Conservation (phyloP, 176 grass and related monocot genomes). For the Ananas comosus region DNA sequence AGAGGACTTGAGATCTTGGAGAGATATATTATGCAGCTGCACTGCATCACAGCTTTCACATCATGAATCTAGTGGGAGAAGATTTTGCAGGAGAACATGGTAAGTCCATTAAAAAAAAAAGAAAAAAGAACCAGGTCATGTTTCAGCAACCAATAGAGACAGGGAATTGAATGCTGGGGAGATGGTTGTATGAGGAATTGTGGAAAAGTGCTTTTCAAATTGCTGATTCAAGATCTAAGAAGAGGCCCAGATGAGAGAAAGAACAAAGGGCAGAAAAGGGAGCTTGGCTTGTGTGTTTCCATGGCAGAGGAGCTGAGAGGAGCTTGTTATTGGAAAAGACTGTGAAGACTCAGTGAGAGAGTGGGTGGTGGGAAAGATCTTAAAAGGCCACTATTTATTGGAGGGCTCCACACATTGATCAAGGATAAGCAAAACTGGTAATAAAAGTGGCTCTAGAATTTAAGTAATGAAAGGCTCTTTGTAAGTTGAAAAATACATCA, state of each 20-base stretch:
- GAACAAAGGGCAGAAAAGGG: no score
- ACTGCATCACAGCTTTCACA: no score
- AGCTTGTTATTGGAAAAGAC: background rate
- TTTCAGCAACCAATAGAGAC: background rate
- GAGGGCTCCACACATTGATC: no score
- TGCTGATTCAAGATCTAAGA: background rate
- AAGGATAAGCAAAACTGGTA: no score
- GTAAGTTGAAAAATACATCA: no score
- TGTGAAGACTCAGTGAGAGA: background rate
- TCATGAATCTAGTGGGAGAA: background rate
- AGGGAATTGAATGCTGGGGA: background rate
- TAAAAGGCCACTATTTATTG: no score
- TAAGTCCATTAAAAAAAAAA: background rate
- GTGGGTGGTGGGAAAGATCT: background rate
- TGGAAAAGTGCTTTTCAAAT: background rate
- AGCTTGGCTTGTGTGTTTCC: background rate
- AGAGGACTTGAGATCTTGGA: background rate
- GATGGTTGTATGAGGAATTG: background rate
- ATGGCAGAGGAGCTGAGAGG: background rate
- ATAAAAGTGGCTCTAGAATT: no score
- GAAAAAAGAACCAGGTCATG: background rate
- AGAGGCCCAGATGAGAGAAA: no score
- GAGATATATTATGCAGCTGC: background rate
- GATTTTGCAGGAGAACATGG: background rate
- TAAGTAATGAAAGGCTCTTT: no score